These are phyloP conservation scores for Globisporangium megalacanthum DNA, from an alignment of 352 stramenopile genomes.

Conservation along the genomic window DNA sequence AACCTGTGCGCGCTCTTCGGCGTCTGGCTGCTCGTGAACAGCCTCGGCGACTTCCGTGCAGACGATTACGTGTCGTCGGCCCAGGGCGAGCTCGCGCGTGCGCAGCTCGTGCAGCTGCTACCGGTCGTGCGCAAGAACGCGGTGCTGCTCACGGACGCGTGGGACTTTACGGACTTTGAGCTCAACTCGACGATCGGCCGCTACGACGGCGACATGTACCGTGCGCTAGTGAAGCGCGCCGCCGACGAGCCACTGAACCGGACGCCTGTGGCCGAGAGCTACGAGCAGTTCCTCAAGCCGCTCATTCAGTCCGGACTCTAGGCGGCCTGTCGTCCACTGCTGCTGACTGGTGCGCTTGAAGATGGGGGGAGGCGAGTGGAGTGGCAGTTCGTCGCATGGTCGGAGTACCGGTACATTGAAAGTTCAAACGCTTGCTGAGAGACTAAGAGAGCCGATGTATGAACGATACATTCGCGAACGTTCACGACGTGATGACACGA, in stretches of 20 bases:
- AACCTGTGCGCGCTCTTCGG: no score
- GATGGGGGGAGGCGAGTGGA: no score
- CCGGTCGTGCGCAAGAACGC: constrained; percentile 31
- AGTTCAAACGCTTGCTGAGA: no score
- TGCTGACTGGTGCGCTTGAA: no score
- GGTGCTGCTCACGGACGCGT: constrained; percentile 30
- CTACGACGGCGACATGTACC: constrained; percentile 75
- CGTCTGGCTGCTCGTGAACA: no score
- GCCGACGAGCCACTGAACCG: constrained; percentile 56
- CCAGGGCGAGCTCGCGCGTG: constrained; percentile 18
- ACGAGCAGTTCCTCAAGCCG: constrained; percentile 45
- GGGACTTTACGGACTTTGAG: constrained; percentile 50
- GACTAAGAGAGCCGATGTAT: no score
- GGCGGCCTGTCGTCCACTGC: no score
- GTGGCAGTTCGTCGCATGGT: no score
- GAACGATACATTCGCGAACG: no score
- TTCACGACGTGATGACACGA: no score
- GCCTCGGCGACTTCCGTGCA: no score
- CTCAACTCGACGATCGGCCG: constrained; percentile 63
- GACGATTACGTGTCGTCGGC: constrained; percentile 31
- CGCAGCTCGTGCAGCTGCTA: constrained; percentile 23
- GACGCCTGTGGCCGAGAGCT: constrained; percentile 45
- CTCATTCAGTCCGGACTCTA: constrained; percentile 30
- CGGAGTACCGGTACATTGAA: no score
- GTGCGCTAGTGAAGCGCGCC: constrained; percentile 40